These are phyloP conservation scores for Solanum sitiens DNA, from an alignment of 257 asterid species.

Conservation along the genomic window DNA sequence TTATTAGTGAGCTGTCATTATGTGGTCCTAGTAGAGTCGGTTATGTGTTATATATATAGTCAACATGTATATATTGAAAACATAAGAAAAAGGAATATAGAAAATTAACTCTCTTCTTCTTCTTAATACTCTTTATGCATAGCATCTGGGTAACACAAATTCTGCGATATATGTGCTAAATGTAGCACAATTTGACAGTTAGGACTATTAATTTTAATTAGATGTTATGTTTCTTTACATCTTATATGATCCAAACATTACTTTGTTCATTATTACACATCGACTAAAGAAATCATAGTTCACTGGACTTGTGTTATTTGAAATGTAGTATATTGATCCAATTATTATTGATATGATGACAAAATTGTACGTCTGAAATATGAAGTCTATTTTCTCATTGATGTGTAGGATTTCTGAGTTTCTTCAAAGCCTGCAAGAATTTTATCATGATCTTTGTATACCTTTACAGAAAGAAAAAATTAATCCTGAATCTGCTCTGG, in stretches of 20 bases:
- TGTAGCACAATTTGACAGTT: too few species aligned
- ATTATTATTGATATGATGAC: neutral
- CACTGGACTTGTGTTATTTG: neutral
- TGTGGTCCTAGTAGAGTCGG: neutral
- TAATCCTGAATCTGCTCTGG: constrained; percentile 44
- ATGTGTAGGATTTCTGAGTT: constrained; percentile 60
- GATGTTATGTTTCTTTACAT: too few species aligned
- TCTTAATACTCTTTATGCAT: too few species aligned
- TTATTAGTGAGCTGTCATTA: too few species aligned
- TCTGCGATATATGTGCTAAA: too few species aligned
- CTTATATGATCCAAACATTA: too few species aligned
- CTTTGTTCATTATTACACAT: neutral
- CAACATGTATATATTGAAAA: neutral
- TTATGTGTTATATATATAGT: neutral
- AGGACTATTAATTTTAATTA: too few species aligned
- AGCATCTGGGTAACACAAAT: too few species aligned
- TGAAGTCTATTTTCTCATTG: neutral
- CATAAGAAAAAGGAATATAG: too few species aligned
- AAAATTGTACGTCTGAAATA: neutral
- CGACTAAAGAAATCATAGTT: neutral
- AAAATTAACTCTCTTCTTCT: too few species aligned
- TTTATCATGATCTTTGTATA: constrained; percentile 50
- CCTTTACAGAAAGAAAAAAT: constrained; percentile 36
- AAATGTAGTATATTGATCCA: neutral
- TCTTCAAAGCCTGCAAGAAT: constrained; percentile 51